These are phyloP conservation scores for Aspergillus sparsus DNA, from an alignment of 495 filamentous ascomycete genomes.

Conservation along the genomic window DNA sequence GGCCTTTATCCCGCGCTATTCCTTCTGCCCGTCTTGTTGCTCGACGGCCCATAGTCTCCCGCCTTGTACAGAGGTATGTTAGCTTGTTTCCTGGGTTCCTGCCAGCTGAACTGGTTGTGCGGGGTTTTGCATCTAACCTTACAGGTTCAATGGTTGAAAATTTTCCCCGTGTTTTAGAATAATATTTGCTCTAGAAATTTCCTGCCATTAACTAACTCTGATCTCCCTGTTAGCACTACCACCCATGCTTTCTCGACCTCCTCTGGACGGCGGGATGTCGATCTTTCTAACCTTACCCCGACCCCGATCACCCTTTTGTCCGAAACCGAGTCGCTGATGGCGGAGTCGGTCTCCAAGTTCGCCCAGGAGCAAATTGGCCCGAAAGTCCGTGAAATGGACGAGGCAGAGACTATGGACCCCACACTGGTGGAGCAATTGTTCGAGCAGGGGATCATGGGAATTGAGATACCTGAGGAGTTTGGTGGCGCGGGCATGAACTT, in stretches of 20 bases:
- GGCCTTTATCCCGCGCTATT: constrained; percentile 64
- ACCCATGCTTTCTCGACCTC: constrained; percentile 74
- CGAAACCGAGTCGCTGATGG: constrained; percentile 86
- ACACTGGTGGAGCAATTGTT: constrained; percentile 87
- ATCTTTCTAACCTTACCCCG: constrained; percentile 72
- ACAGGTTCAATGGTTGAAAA: too few relatives aligned
- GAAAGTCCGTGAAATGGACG: constrained; percentile 96
- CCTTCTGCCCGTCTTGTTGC: constrained; percentile 48
- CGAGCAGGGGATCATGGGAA: constrained; percentile 95
- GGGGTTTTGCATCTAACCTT: too few relatives aligned
- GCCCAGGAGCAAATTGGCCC: constrained; percentile 84
- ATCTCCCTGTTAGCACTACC: constrained; percentile 35
- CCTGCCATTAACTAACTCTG: constrained; percentile 15
- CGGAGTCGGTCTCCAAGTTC: constrained; percentile 87
- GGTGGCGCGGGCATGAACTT: constrained; percentile 99
- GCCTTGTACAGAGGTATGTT: constrained; percentile 48
- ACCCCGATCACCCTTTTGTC: constrained; percentile 93
- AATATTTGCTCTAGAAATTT: neutral
- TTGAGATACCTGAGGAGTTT: constrained; percentile 96
- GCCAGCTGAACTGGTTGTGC: neutral
- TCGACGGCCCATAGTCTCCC: constrained; percentile 41
- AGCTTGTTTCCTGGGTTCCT: neutral
- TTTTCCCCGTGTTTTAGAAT: neutral
- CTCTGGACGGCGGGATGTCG: constrained; percentile 55
- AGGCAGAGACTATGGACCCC: constrained; percentile 92